Evolutionary conservation across 108 stramenopile species (phyloP).

Genomic region (Nitzschia sp.): DNA sequence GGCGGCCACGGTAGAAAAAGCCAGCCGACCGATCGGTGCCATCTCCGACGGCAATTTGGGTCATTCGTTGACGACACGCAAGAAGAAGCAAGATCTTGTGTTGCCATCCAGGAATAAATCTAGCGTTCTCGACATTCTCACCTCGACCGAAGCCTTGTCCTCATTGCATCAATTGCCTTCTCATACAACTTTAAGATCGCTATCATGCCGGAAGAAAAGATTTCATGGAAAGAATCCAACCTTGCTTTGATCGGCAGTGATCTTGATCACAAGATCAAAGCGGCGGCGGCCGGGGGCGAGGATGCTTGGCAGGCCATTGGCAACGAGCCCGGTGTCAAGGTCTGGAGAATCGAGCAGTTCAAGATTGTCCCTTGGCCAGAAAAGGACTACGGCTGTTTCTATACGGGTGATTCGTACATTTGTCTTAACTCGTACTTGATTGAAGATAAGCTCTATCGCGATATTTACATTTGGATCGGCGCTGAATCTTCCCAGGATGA

Average conservation of each 20-base stretch:
- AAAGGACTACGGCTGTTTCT: constrained; percentile 76
- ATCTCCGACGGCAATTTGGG: no score
- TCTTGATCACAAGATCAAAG: constrained; percentile 52
- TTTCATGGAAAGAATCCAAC: constrained; percentile 46
- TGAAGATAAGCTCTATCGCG: constrained; percentile 42
- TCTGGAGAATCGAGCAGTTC: constrained; percentile 92
- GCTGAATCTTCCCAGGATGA: constrained; percentile 89
- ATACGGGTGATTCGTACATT: constrained; percentile 91
- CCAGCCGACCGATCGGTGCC: no score
- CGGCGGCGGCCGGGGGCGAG: constrained; percentile 60
- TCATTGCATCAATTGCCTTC: not conserved
- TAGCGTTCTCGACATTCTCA: no score
- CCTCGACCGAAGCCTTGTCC: no score
- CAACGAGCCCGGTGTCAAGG: constrained; percentile 47
- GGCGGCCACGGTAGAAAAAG: no score
- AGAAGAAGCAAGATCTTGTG: no score
- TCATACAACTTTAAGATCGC: not conserved
- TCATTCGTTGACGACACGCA: no score
- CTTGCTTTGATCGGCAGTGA: constrained; percentile 46
- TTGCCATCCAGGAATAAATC: no score
- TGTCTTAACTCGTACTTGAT: constrained; percentile 55
- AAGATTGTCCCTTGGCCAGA: constrained; percentile 50
- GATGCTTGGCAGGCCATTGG: constrained; percentile 59
- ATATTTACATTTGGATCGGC: constrained; percentile 89
- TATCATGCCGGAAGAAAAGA: constrained; percentile 26